Evolutionary conservation across 2,329 filamentous ascomycete species (phyloP).

Genomic region (Huntiella decipiens): DNA sequence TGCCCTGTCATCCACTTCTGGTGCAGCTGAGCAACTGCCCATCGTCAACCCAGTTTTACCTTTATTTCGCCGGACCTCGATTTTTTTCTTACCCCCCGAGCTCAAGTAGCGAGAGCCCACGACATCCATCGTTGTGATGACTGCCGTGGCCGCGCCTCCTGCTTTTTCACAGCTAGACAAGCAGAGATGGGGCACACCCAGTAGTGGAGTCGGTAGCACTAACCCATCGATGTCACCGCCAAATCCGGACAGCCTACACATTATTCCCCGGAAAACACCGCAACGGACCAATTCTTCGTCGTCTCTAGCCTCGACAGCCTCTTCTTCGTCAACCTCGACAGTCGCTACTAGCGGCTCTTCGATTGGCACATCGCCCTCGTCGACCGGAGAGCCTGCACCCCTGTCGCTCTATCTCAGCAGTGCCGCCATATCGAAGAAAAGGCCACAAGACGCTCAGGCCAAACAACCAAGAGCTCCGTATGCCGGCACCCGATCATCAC

Average conservation of each 20-base stretch:
- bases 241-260: slow-evolving; percentile 25
- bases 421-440: slow-evolving; percentile 8
- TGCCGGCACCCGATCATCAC: not conserved
- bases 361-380: slow-evolving; percentile 37
- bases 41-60: not conserved
- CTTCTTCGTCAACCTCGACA: slow-evolving; percentile 41
- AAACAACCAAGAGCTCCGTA: slow-evolving; percentile 7
- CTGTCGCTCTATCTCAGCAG: slow-evolving; percentile 5
- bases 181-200: slow-evolving; percentile 47
- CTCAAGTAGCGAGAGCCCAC: slow-evolving; percentile 4
- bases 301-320: slow-evolving; percentile 51
- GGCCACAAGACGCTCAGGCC: not conserved
- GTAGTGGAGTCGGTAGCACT: slow-evolving; percentile 15
- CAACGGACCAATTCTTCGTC: slow-evolving; percentile 84
- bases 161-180: slow-evolving; percentile 44
- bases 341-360: slow-evolving; percentile 41
- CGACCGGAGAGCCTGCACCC: slow-evolving; percentile 19
- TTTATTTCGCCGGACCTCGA: not conserved
- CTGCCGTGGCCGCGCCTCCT: slow-evolving; percentile 47
- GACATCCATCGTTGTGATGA: slow-evolving; percentile 26
- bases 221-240: not conserved
- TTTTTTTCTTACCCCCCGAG: not conserved
- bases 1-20: not conserved
- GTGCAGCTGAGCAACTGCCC: not conserved
- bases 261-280: slow-evolving; percentile 75